Conservation (phyloP, 208 protist genomes). For the Trypanosoma grayi region DNA sequence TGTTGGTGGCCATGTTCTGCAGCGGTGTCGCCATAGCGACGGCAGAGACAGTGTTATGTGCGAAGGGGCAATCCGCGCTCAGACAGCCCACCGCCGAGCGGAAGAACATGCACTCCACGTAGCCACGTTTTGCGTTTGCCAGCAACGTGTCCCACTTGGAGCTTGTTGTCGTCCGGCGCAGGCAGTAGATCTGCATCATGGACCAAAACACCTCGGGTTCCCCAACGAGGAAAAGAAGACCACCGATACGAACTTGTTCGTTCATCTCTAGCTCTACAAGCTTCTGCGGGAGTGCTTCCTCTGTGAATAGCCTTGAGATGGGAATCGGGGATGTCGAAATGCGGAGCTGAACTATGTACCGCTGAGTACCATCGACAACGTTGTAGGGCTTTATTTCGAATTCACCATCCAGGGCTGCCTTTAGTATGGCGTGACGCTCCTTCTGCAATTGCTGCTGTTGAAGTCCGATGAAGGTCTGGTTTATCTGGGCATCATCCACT, state of each 20-base stretch:
- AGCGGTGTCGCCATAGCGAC: conserved; percentile 15
- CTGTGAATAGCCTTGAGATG: conserved; percentile 19
- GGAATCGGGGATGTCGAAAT: conserved; percentile 16
- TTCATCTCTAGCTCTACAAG: conserved; percentile 27
- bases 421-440: conserved; percentile 33
- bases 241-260: conserved; percentile 31
- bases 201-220: conserved; percentile 36
- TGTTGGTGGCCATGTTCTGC: conserved; percentile 38
- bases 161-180: conserved; percentile 27
- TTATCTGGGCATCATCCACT: conserved; percentile 15
- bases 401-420: conserved; percentile 27
- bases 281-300: conserved; percentile 22
- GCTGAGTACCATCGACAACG: conserved; percentile 13
- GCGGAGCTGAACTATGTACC: conserved; percentile 23
- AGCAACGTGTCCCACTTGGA: conserved; percentile 35
- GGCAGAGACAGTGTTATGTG: conserved; percentile 11
- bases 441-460: conserved; percentile 33
- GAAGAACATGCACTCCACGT: conserved; percentile 42
- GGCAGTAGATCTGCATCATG: conserved; percentile 32
- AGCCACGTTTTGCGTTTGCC: conserved; percentile 27
- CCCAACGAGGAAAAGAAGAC: conserved; percentile 32
- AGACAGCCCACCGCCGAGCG: conserved; percentile 26
- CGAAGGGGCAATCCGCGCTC: conserved; percentile 27
- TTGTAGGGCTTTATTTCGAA: conserved; percentile 30
- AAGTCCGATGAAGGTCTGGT: conserved; percentile 16